Conservation (phyloP, 1,139 yeast genomes). For the Yamadazyma sp. region DNA sequence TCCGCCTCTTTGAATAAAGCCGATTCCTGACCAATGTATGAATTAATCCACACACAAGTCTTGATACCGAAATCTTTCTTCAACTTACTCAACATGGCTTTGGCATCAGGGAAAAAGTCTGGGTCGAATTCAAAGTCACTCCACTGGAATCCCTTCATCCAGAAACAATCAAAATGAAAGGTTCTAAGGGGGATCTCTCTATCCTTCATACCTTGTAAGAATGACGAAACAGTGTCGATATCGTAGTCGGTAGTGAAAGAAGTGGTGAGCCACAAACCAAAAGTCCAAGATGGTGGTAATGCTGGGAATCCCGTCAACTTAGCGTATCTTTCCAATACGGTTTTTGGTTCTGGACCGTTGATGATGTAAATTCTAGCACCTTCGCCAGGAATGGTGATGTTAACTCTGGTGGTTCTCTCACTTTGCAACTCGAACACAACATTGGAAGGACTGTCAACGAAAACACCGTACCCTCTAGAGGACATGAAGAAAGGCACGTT, state of each 20-base stretch:
- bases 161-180: conserved; percentile 39
- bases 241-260: conserved; percentile 34
- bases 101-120: conserved; percentile 30
- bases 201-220: conserved; percentile 37
- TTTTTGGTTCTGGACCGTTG: conserved; percentile 33
- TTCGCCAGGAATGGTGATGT: conserved; percentile 35
- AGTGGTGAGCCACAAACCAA: conserved; percentile 39
- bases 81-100: conserved; percentile 23
- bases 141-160: conserved; percentile 42
- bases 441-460: conserved; percentile 29
- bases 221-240: conserved; percentile 28
- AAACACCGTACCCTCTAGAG: conserved; percentile 34
- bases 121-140: conserved; percentile 37
- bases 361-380: conserved; percentile 29
- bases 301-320: conserved; percentile 36
- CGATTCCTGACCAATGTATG: conserved; percentile 38
- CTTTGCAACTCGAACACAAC: conserved; percentile 36
- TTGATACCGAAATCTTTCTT: conserved; percentile 29
- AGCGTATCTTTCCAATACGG: conserved; percentile 28
- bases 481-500: conserved; percentile 35
- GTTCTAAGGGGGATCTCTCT: conserved; percentile 33
- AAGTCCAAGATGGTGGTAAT: conserved; percentile 39
- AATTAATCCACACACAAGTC: conserved; percentile 38
- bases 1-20: conserved; percentile 29
- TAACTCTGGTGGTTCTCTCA: conserved; percentile 37